Percentiles rank a stretch among this genome's conserved stretches.
Conservation (phyloP, 495 filamentous ascomycete species). For the Darksidea phi region DNA sequence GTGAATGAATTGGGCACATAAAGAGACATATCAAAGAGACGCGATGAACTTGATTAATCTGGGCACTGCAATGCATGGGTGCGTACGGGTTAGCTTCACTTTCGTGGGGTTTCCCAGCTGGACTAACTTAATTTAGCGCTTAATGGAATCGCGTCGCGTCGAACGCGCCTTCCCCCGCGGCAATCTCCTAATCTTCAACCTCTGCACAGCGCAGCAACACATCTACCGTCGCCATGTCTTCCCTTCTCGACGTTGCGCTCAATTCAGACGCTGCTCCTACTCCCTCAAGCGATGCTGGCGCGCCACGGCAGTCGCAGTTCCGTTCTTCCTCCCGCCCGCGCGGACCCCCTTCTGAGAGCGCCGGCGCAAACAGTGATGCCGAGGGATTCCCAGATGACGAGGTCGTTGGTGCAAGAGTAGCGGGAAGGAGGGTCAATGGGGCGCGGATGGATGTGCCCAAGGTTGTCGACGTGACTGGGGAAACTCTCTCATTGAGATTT, state of each 20-base stretch:
- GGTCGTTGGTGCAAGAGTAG: slow-evolving; percentile 54
- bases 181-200: not conserved
- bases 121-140: too few species aligned
- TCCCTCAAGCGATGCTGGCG: slow-evolving; percentile 40
- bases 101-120: too few species aligned
- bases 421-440: slow-evolving; percentile 59
- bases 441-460: slow-evolving; percentile 67
- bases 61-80: too few species aligned
- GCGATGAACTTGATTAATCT: too few species aligned
- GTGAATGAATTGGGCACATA: too few species aligned
- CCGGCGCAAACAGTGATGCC: slow-evolving; percentile 61
- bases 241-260: slow-evolving; percentile 38
- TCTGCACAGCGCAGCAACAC: slow-evolving; percentile 6
- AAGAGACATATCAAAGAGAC: too few species aligned
- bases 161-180: slow-evolving; percentile 7
- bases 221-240: slow-evolving; percentile 37
- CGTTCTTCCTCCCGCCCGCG: slow-evolving; percentile 57
- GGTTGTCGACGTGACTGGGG: slow-evolving; percentile 83
- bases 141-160: too few species aligned
- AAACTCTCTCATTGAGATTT: slow-evolving; percentile 81
- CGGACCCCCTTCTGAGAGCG: slow-evolving; percentile 65
- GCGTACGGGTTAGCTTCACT: too few species aligned
- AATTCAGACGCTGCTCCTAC: slow-evolving; percentile 38
- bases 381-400: slow-evolving; percentile 68
- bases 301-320: slow-evolving; percentile 30